A percentile compares a stretch with the other conserved stretches of the same genome.
phyloP scores from a whole-genome alignment of 2,329 filamentous ascomycete species.

The Phialocephala sp. region DNA sequence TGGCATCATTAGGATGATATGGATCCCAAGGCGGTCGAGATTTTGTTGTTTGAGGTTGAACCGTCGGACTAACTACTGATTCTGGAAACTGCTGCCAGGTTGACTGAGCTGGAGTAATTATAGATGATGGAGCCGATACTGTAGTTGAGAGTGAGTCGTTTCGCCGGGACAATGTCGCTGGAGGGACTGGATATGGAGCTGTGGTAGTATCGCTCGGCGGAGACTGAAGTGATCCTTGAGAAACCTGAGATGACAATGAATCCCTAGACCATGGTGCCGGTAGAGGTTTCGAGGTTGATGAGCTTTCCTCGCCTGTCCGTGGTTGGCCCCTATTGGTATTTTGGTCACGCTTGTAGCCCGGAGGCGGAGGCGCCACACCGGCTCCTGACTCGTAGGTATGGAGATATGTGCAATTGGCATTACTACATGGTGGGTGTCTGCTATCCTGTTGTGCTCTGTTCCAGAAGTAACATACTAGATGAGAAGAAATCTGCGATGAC shows the following conservation, averaged over 20 bases:
- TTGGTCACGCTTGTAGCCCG: neutral
- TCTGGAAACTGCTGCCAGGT: too few species aligned
- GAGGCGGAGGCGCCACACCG: slow-evolving; percentile 9
- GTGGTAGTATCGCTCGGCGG: neutral
- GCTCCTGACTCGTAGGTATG: slow-evolving; percentile 14
- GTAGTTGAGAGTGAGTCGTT: too few species aligned
- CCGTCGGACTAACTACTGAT: neutral
- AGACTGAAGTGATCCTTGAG: too few species aligned
- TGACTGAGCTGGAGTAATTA: too few species aligned
- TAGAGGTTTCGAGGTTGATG: neutral
- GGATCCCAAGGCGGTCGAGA: slow-evolving; percentile 5
- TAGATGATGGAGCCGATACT: too few species aligned
- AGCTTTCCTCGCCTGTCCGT: neutral
- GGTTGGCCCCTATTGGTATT: neutral
- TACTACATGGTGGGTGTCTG: neutral
- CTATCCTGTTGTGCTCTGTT: slow-evolving; percentile 5
- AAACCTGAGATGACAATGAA: too few species aligned
- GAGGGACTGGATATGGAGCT: neutral
- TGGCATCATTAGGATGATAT: neutral
- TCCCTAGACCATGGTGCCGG: neutral
- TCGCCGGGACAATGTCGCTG: neutral
- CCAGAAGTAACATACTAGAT: slow-evolving; percentile 25
- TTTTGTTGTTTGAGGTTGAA: neutral
- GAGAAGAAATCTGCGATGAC: too few species aligned
- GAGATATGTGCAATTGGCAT: slow-evolving; percentile 15